A percentile compares a stretch with the other conserved stretches of the same genome.
phyloP scores from a whole-genome alignment of 495 filamentous ascomycete species.

The Penicillium ucsense region DNA sequence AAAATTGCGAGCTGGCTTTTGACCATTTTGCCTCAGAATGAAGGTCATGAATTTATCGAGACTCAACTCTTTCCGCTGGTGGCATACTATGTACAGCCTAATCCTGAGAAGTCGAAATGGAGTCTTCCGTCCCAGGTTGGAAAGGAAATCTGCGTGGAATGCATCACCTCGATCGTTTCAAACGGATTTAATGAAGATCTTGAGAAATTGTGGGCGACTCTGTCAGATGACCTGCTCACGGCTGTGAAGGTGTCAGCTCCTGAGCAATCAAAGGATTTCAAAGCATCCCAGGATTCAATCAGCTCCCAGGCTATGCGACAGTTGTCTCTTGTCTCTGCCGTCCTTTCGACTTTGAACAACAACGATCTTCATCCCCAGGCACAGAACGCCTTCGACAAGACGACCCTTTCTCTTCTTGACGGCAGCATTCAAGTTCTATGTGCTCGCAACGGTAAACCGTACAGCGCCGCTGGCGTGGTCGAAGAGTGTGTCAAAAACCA shows the following conservation, averaged over 20 bases:
- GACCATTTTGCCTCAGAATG: slow-evolving; percentile 31
- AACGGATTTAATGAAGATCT: slow-evolving; percentile 23
- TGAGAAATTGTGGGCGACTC: slow-evolving; percentile 40
- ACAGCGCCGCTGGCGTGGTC: slow-evolving; percentile 61
- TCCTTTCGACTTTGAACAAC: slow-evolving; percentile 18
- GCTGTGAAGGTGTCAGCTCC: slow-evolving; percentile 61
- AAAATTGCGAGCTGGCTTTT: slow-evolving; percentile 42
- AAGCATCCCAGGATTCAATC: slow-evolving; percentile 56
- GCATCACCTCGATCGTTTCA: slow-evolving; percentile 20
- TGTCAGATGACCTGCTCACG: slow-evolving; percentile 46
- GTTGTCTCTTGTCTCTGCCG: slow-evolving; percentile 45
- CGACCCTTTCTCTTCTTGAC: slow-evolving; percentile 32
- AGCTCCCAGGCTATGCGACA: slow-evolving; percentile 51
- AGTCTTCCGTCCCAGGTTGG: slow-evolving; percentile 30
- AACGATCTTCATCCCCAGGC: slow-evolving; percentile 14
- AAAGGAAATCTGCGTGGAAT: slow-evolving; percentile 29
- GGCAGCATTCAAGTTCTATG: slow-evolving; percentile 41
- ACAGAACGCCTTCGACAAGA: slow-evolving; percentile 16
- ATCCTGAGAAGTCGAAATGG: slow-evolving; percentile 40
- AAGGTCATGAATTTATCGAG: slow-evolving; percentile 37
- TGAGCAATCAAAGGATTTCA: slow-evolving; percentile 67
- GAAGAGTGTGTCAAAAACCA: slow-evolving; percentile 38
- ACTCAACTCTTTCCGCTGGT: slow-evolving; percentile 47
- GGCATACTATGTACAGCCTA: slow-evolving; percentile 44
- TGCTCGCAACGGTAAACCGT: slow-evolving; percentile 69